Base-by-base conservation (phyloP, 441 rosid species). In the Codiaeum variegatum region DNA sequence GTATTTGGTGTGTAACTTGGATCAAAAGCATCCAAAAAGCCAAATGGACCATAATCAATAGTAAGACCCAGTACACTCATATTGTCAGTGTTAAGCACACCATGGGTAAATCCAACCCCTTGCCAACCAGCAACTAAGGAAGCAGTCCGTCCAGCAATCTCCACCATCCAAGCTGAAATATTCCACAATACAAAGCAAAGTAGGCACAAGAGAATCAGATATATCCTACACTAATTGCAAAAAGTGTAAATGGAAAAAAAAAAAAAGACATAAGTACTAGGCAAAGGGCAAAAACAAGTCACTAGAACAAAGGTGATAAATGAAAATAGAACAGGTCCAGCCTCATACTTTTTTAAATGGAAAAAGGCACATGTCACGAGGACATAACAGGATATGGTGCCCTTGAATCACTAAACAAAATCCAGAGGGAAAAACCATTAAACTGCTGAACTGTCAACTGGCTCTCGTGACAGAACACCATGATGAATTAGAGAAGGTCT, bases 1-100 rank as follows among this genome's bases (percentile, higher is more conserved):
- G 97, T 93, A 77, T 95, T 95, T 21, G 99, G 98, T 63, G 98
- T 95, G 83, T 71, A 95, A 84, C 93, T 90, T 54, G 97, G 99
- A 81, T 93, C 99, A 82, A 95, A 95, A 51, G 99, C 98, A 85
- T 95, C 99, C 84, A 95, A 81, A 82, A 93, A 95, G 44, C 99
- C 99, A 73, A 95, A 95, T 7, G 99, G 99, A 61, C 98, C 99
- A 79, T 95, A 93, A 83, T 95, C 97, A 60, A 95, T 93, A 9
- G 98, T 93, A 49, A 90, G 93, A 67, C 99, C 99, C 77, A 93
- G 83, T 79, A 95, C 83, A 85, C 98, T 95, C 98, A 93, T 95
- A 81, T 95, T 95, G 79, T 93, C 97, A 2, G 98, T 95, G 86
- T 95, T 93, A 79, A 95, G 85, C 73, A 95, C 98, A 60, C 99